phyloP scores from a whole-genome alignment of 805 yeast species.

The Candida tibetensis region DNA sequence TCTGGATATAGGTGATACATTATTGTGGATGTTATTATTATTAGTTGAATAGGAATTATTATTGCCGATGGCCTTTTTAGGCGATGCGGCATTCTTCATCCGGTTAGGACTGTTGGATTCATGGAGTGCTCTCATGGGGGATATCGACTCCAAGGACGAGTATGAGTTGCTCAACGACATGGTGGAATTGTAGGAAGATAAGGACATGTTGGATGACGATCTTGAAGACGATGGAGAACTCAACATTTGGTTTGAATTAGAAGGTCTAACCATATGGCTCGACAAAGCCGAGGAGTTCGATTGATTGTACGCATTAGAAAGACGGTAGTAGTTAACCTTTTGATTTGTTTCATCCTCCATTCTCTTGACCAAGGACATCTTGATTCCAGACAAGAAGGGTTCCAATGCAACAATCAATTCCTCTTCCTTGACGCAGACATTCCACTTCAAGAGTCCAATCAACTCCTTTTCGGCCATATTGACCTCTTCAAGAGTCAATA shows the following conservation, averaged over 20 bases:
- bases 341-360: constrained; percentile 24
- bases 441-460: constrained; percentile 81
- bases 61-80: no score
- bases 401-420: constrained; percentile 70
- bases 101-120: no score
- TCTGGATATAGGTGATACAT: no score
- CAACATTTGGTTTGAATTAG: neutral
- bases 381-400: constrained; percentile 76
- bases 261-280: neutral
- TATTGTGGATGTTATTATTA: neutral
- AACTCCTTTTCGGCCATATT: constrained; percentile 90
- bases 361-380: constrained; percentile 41
- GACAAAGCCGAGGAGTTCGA: neutral
- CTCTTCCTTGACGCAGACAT: constrained; percentile 62
- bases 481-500: constrained; percentile 72
- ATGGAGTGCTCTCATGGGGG: constrained; percentile 5
- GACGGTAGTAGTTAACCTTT: constrained; percentile 30
- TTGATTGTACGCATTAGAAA: constrained; percentile 19
- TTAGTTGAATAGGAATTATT: no score
- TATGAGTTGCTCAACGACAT: constrained; percentile 16
- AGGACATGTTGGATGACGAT: constrained; percentile 11
- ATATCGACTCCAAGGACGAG: constrained; percentile 8
- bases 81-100: no score
- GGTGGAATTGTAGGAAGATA: constrained; percentile 17
- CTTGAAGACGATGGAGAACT: constrained; percentile 9